Evolutionary conservation across 306 rosid species (phyloP), one percentile per base, ranked within the genome.

Genomic region (Gleditsia sinensis): DNA sequence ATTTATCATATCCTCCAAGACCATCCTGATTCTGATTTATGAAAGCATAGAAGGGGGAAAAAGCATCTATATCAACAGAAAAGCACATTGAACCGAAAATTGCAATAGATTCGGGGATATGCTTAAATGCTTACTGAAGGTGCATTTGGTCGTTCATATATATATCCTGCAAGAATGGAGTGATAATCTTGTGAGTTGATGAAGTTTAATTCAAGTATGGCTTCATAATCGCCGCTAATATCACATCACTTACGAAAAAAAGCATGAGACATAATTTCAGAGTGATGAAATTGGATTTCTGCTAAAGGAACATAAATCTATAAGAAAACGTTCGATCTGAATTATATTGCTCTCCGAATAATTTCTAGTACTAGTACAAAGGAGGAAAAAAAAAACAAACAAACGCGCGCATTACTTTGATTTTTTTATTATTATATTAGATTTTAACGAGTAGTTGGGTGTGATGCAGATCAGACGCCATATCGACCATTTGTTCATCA

Each of bases 61-160:
- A 17, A 27, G 45, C 55, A 77, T 17, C 72, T 19, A 49, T 43
- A 37, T 66, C 80, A 69, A 62, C 10, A 71, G 23, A 77, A 61
- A 6, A 71, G 76, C 30, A 67, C 45, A 20, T 71, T 30, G 53
- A 67, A 58, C 68, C 16, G 42, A 77, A 74, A 46, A 0, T 12
- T 36, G 28, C 17, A 72, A 58, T 45, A 71, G 23, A 60, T 63
- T 75, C 77, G 73, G 5, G 74, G 3, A 49, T 50, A 48, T 37
- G 71, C 9, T 70, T 28, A 45, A 81, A 65, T 76, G 56, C 93
- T 85, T 85, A 94, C 97, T 21, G 93, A 63, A 65, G 89, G 85
- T 59, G 95, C 71, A 75, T 57, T 83, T 76, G 74, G 90, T 64
- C 81, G 89, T 59, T 94, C 95, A 61, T 89, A 88, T 46, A 71